phyloP scores from a whole-genome alignment of 2,329 filamentous ascomycete species.

The Biscogniauxia marginata region DNA sequence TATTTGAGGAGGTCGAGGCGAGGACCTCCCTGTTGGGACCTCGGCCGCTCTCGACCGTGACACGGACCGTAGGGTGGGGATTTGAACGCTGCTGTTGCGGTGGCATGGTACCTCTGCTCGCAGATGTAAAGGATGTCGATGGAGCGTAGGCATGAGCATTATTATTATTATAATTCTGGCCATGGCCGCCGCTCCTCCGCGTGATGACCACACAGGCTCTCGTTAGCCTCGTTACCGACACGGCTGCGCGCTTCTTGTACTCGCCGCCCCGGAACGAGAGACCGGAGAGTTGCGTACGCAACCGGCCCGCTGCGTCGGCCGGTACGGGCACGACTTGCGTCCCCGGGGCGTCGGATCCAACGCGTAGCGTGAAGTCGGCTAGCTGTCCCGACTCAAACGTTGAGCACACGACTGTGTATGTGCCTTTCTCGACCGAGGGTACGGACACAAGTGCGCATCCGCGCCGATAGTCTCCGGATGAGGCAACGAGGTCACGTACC shows the following conservation, averaged over 20 bases:
- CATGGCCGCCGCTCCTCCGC: constrained; percentile 16
- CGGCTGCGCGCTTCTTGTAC: constrained; percentile 37
- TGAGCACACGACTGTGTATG: constrained; percentile 86
- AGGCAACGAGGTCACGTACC: constrained; percentile 73
- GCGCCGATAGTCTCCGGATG: constrained; percentile 85
- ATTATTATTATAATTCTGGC: constrained; percentile 5
- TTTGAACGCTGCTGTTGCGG: constrained; percentile 16
- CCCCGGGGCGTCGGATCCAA: constrained; percentile 63
- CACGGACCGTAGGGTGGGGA: constrained; percentile 50
- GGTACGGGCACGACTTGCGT: constrained; percentile 58
- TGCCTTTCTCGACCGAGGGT: constrained; percentile 61
- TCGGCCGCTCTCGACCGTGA: constrained; percentile 71
- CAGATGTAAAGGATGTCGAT: constrained; percentile 19
- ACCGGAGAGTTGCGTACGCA: constrained; percentile 59
- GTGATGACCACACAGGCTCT: constrained; percentile 55
- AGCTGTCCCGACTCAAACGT: constrained; percentile 82
- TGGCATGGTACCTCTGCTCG: neutral
- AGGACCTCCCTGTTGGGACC: constrained; percentile 66
- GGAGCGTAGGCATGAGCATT: too few species aligned
- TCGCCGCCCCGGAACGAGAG: constrained; percentile 44
- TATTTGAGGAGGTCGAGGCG: constrained; percentile 57
- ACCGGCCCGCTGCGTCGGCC: constrained; percentile 71
- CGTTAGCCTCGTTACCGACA: constrained; percentile 52
- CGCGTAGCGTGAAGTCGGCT: constrained; percentile 70
- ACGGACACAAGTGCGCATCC: constrained; percentile 71